These are phyloP conservation scores for Verticillium nubilum DNA, from an alignment of 2,329 filamentous ascomycete species.

Conservation along the genomic window DNA sequence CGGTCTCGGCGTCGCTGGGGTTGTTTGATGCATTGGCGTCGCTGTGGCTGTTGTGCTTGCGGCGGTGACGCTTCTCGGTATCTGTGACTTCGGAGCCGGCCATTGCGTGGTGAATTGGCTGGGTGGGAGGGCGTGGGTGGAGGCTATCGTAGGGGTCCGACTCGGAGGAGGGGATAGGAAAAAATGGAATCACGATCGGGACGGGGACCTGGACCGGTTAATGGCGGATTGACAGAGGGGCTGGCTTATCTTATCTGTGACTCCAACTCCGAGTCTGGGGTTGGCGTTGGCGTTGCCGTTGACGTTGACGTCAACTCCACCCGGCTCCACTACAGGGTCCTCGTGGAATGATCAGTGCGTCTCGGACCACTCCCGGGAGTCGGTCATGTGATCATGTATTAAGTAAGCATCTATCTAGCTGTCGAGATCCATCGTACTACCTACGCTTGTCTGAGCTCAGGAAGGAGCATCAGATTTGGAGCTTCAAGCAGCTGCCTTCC, in stretches of 20 bases:
- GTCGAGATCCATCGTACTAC: too few species aligned
- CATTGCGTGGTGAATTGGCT: conserved; percentile 15
- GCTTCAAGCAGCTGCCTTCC: too few species aligned
- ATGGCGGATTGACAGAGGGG: neutral
- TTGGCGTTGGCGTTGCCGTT: too few species aligned
- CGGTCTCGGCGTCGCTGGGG: conserved; percentile 9
- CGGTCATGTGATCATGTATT: neutral
- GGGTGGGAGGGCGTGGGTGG: conserved; percentile 2
- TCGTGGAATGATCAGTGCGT: neutral
- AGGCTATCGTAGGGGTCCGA: conserved; percentile 26
- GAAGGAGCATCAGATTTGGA: too few species aligned
- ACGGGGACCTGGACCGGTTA: conserved; percentile 5
- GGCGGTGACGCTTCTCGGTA: conserved; percentile 23
- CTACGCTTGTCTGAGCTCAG: neutral
- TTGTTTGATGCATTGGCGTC: neutral
- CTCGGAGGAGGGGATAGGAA: conserved; percentile 7
- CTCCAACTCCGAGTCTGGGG: neutral
- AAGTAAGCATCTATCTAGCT: too few species aligned
- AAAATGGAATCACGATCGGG: neutral
- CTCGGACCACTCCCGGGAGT: neutral
- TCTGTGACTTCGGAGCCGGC: conserved; percentile 19
- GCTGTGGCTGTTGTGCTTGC: conserved; percentile 20
- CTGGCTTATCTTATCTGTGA: conserved; percentile 5
- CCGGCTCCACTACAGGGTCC: neutral
- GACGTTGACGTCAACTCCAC: neutral